Evolutionary conservation across 306 rosid genomes (phyloP).

Genomic region (Begonia loranthoides): DNA sequence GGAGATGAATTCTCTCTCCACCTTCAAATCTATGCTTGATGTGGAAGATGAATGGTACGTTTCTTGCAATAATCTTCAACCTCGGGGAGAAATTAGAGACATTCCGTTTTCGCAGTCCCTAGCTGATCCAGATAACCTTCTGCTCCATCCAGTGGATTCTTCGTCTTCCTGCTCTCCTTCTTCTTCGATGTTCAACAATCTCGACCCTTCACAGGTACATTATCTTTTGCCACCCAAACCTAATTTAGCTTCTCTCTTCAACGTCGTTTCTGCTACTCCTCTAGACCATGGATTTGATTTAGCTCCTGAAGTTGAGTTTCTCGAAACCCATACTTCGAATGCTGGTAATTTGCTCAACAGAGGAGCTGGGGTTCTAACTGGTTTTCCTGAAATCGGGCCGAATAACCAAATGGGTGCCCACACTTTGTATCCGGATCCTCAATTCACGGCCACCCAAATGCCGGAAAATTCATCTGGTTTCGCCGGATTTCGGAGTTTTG

Average conservation of each 20-base stretch:
- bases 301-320: conserved; percentile 38
- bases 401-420: conserved; percentile 17
- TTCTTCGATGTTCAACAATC: conserved; percentile 26
- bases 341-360: conserved; percentile 6
- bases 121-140: conserved; percentile 23
- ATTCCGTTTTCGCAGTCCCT: conserved; percentile 28
- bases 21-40: conserved; percentile 67
- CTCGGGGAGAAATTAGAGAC: conserved; percentile 22
- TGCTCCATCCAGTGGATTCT: conserved; percentile 42
- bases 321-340: conserved; percentile 9
- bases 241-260: conserved; percentile 37
- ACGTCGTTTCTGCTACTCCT: conserved; percentile 17
- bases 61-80: conserved; percentile 16
- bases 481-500: conserved; percentile 8
- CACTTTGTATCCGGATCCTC: conserved; percentile 32
- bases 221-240: conserved; percentile 45
- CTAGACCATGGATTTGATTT: conserved; percentile 53
- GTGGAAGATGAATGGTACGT: conserved; percentile 62
- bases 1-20: conserved; percentile 35
- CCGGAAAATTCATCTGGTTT: not conserved
- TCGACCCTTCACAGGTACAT: conserved; percentile 50
- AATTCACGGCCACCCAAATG: conserved; percentile 13
- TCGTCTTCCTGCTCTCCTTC: conserved; percentile 59
- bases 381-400: conserved; percentile 32
- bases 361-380: conserved; percentile 19